These are phyloP conservation scores for Nigrograna mackinnonii DNA, from an alignment of 2,329 filamentous ascomycete species.

Conservation along the genomic window DNA sequence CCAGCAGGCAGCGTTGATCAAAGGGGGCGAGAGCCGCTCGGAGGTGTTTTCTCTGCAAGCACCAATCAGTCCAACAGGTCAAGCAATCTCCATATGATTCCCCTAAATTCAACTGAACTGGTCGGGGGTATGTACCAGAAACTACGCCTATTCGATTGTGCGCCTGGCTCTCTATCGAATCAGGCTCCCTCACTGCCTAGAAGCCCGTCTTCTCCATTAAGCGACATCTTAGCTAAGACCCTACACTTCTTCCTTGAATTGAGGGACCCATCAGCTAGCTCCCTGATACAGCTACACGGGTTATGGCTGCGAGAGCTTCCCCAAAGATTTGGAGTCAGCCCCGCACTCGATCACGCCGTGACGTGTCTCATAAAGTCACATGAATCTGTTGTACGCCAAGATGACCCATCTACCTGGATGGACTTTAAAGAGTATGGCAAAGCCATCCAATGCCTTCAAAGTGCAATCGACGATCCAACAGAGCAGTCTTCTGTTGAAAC, in stretches of 20 bases:
- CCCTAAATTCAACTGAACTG: neutral
- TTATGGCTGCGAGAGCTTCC: conserved; percentile 5
- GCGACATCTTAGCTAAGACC: neutral
- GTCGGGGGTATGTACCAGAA: conserved; percentile 8
- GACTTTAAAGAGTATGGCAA: conserved; percentile 7
- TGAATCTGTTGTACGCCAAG: conserved; percentile 5
- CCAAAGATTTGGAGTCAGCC: conserved; percentile 3
- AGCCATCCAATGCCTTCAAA: conserved; percentile 9
- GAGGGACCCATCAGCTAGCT: neutral
- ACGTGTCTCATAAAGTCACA: conserved; percentile 4
- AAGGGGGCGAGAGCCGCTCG: neutral
- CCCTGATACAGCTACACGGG: conserved; percentile 2
- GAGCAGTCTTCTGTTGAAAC: conserved; percentile 7
- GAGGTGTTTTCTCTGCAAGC: neutral
- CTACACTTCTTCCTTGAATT: conserved; percentile 1
- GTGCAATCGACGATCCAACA: conserved; percentile 7
- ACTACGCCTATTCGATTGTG: conserved; percentile 7
- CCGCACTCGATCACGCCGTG: conserved; percentile 5
- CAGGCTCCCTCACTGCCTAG: neutral
- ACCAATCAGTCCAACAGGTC: neutral
- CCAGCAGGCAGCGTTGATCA: neutral
- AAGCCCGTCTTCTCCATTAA: neutral
- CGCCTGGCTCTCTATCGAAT: neutral
- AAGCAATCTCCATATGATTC: conserved; percentile 5
- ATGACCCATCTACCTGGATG: conserved; percentile 3